Conservation (phyloP, 352 stramenopile species). For the Pythium graminicola region DNA sequence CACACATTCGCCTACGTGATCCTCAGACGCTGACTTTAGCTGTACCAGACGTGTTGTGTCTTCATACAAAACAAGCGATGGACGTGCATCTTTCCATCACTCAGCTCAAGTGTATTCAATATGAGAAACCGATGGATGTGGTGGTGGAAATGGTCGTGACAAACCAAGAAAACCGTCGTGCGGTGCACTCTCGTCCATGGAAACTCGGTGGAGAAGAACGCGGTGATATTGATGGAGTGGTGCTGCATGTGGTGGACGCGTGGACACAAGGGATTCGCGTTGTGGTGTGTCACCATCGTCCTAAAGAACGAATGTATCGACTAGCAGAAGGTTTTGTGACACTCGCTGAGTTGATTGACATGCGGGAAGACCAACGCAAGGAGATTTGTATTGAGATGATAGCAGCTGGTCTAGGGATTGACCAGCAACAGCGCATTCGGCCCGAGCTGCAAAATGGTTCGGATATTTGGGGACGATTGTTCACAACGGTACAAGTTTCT, state of each 20-base stretch:
- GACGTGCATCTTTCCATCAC: not conserved
- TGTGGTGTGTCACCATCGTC: conserved; percentile 7
- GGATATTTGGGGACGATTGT: conserved; percentile 2
- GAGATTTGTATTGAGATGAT: conserved; percentile 2
- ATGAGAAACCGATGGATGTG: not conserved
- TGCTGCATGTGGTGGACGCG: conserved; percentile 4
- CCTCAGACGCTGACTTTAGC: not conserved
- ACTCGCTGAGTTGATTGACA: not conserved
- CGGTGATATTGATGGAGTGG: not conserved
- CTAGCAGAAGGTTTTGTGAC: conserved; percentile 13
- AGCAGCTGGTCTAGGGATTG: no score
- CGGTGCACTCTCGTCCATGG: conserved; percentile 2
- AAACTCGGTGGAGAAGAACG: not conserved
- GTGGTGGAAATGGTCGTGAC: conserved; percentile 6
- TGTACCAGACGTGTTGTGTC: no score
- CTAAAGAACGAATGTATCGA: conserved; percentile 7
- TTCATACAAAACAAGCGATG: not conserved
- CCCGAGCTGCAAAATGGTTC: no score
- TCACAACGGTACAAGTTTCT: not conserved
- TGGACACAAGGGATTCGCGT: conserved; percentile 14
- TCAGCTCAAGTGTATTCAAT: not conserved
- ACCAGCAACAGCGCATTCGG: no score
- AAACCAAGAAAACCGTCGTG: not conserved
- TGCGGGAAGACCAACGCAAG: not conserved
- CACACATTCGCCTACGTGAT: not conserved